A percentile compares a stretch with the other conserved stretches of the same genome.
These are phyloP conservation scores for Zygosaccharomyces sapae DNA, from an alignment of 1,139 yeast species.

Conservation along the genomic window DNA sequence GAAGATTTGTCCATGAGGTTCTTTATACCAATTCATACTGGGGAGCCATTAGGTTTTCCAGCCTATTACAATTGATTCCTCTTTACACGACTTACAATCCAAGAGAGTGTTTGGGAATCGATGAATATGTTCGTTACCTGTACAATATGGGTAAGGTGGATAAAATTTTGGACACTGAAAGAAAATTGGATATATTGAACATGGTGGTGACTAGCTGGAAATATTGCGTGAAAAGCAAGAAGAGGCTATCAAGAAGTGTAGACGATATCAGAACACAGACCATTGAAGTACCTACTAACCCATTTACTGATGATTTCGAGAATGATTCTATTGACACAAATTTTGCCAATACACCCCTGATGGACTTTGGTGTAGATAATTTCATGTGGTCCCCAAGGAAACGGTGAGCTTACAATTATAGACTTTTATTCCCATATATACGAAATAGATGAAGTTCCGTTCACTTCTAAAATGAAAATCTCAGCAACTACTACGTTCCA, in stretches of 20 bases:
- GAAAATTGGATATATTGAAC: slow-evolving; percentile 48
- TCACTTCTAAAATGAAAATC: too few relatives aligned
- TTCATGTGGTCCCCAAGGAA: slow-evolving; percentile 32
- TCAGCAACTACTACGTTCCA: too few relatives aligned
- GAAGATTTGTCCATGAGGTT: slow-evolving; percentile 61
- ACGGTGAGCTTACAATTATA: not conserved
- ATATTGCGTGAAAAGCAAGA: slow-evolving; percentile 35
- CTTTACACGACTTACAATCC: slow-evolving; percentile 68
- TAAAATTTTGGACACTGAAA: slow-evolving; percentile 49
- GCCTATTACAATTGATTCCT: slow-evolving; percentile 65
- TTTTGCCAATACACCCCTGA: slow-evolving; percentile 22
- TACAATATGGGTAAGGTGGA: slow-evolving; percentile 58
- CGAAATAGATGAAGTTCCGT: too few relatives aligned
- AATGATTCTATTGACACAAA: slow-evolving; percentile 8
- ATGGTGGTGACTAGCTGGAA: slow-evolving; percentile 61
- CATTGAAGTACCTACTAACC: slow-evolving; percentile 6
- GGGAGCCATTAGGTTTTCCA: slow-evolving; percentile 60
- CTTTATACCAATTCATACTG: slow-evolving; percentile 50
- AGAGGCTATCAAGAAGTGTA: not conserved
- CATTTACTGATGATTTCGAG: slow-evolving; percentile 8
- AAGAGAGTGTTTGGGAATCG: slow-evolving; percentile 65
- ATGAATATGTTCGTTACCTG: slow-evolving; percentile 67
- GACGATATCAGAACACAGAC: slow-evolving; percentile 2
- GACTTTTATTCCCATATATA: not conserved
- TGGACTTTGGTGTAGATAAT: slow-evolving; percentile 29